Evolutionary conservation across 768 basidiomycete genomes (phyloP), one percentile per base, ranked within the genome.

Genomic region (Hebeloma cylindrosporum): DNA sequence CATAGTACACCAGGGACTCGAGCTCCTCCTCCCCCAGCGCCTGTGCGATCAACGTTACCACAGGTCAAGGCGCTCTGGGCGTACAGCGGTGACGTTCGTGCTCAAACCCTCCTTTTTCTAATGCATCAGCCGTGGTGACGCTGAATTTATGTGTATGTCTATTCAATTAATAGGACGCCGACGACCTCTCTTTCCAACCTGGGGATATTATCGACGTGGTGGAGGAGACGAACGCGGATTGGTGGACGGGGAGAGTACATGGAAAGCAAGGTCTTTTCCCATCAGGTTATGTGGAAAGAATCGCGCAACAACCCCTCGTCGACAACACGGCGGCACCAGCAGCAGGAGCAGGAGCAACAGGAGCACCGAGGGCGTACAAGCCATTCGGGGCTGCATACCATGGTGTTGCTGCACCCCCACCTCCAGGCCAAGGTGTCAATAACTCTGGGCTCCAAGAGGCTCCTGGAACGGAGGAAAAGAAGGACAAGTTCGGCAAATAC

Each of bases 141-240:
- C 43, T n/a, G n/a, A n/a, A 10, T 46, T 21, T 21, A 27, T 39
- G 17, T 33, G 51, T 43, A 47, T 23, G 31, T 13, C 38, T 47
- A 28, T 44, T 44, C 22, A 28, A 7, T 7, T 22, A n/a, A 17
- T 58, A 92, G 86, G 86, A 90, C 54, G 70, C 75, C 9, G 79
- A 84, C n/a, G 92, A 95, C 60, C 72, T 95, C 6, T 78, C 82
- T 1, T 93, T 95, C 73, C 61, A 68, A 20, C 63, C 76, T 0
- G 92, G 89, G 3, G 92, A 93, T 57, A 70, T 80, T 33, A 77
- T 95, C 47, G 86, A 89, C 45, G 74, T 95, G 45, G 61, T 88
- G 30, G 78, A 84, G 46, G 88, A 93, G 60, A 85, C 80, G 33
- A 91, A 93, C 46, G 71, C 71, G 3, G 92, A 93, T 61, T 93